phyloP scores from a whole-genome alignment of 2,329 filamentous ascomycete species.

The Diaporthe batatas region DNA sequence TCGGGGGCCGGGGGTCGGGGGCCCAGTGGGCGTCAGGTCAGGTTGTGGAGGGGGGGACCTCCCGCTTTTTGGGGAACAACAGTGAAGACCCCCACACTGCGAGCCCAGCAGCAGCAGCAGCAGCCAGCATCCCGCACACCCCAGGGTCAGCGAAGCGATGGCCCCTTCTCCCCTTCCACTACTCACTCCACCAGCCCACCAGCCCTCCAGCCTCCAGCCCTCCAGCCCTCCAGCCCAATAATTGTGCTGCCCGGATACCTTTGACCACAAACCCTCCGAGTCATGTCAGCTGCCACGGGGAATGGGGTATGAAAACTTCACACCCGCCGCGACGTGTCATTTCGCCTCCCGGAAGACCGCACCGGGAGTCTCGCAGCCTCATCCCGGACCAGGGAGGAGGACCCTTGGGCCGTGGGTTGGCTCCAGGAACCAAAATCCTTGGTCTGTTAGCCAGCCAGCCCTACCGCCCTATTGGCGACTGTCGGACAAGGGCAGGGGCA shows the following conservation, averaged over 20 bases:
- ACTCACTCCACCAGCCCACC: not conserved
- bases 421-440: constrained; percentile 29
- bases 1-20: constrained; percentile 10
- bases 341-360: constrained; percentile 18
- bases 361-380: constrained; percentile 5
- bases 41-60: constrained; percentile 19
- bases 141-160: too few species aligned
- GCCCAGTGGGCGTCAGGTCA: constrained; percentile 15
- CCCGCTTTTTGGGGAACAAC: constrained; percentile 19
- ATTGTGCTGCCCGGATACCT: not conserved
- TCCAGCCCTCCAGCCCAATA: not conserved
- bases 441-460: constrained; percentile 9
- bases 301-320: not conserved
- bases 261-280: constrained; percentile 1
- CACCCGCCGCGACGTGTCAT: constrained; percentile 13
- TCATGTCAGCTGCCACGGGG: not conserved
- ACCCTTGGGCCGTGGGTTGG: constrained; percentile 23
- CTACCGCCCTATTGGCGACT: constrained; percentile 36
- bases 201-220: not conserved
- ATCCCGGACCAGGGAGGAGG: constrained; percentile 8
- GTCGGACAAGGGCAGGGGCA: constrained; percentile 22
- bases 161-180: too few species aligned
- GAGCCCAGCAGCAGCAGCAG: constrained; percentile 2
- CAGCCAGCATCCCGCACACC: constrained; percentile 14
- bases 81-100: constrained; percentile 15